phyloP scores from a whole-genome alignment of 129 eudicot genomes.

The Helichrysum umbraculigerum region DNA sequence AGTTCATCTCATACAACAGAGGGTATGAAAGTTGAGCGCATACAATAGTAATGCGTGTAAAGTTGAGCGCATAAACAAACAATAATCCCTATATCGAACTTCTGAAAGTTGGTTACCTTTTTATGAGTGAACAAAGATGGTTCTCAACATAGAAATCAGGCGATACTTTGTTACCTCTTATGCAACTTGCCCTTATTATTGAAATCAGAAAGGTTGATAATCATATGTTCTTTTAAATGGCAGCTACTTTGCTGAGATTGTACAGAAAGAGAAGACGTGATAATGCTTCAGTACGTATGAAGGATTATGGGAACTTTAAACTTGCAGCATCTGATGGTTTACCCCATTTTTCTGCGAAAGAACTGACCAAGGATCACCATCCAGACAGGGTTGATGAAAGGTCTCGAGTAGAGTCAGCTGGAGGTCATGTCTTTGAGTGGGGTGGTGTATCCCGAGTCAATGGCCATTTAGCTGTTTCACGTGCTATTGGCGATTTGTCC shows the following conservation, averaged over 20 bases:
- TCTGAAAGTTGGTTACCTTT: not conserved
- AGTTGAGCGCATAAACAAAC: too few species aligned
- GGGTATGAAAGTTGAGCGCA: too few species aligned
- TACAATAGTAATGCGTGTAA: too few species aligned
- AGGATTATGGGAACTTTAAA: conserved; percentile 53
- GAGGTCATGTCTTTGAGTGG: conserved; percentile 88
- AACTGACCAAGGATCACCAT: conserved; percentile 91
- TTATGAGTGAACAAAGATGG: conserved; percentile 16
- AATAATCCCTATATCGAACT: too few species aligned
- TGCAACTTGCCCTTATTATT: conserved; percentile 9
- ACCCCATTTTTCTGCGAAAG: conserved; percentile 59
- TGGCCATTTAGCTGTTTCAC: conserved; percentile 92
- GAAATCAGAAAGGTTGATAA: conserved; percentile 19
- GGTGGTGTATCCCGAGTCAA: conserved; percentile 86
- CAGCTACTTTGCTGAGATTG: conserved; percentile 85
- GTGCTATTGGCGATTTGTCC: conserved; percentile 89
- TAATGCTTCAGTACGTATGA: conserved; percentile 50
- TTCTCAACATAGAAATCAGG: not conserved
- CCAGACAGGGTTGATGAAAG: conserved; percentile 96
- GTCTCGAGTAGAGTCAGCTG: conserved; percentile 87
- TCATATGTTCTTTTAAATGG: conserved; percentile 33
- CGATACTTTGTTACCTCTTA: not conserved
- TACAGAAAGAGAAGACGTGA: conserved; percentile 56
- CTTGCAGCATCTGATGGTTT: conserved; percentile 57
- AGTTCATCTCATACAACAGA: too few species aligned